Evolutionary conservation across 2,329 filamentous ascomycete species (phyloP).

Genomic region (Fusarium stilboides): DNA sequence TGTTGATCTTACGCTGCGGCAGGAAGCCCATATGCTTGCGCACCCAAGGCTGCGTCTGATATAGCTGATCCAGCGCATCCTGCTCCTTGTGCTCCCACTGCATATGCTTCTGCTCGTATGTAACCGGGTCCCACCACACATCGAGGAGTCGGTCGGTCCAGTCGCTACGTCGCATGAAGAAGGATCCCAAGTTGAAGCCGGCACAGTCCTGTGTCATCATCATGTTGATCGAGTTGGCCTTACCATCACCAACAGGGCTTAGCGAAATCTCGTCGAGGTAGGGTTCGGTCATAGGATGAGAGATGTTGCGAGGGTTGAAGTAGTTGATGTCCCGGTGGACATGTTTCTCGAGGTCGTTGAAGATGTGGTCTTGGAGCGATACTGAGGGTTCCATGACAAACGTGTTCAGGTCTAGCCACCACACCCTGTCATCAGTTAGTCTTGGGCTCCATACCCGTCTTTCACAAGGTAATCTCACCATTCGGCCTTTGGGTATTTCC

Average conservation of each 20-base stretch:
- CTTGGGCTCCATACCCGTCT: background rate
- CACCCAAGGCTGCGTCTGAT: constrained; percentile 92
- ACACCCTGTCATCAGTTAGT: constrained; percentile 83
- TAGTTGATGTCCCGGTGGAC: constrained; percentile 96
- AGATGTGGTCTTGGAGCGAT: constrained; percentile 91
- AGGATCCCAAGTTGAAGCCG: constrained; percentile 96
- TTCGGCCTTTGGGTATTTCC: constrained; percentile 95
- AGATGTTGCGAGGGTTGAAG: constrained; percentile 95
- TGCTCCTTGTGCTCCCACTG: constrained; percentile 99
- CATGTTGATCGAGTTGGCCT: constrained; percentile 85
- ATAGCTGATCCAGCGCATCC: constrained; percentile 93
- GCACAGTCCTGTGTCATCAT: constrained; percentile 93
- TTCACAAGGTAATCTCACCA: constrained; percentile 74
- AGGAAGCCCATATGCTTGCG: constrained; percentile 90
- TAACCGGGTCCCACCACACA: constrained; percentile 98
- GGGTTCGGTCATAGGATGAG: constrained; percentile 80
- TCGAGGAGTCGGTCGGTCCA: constrained; percentile 95
- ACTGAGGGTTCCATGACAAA: constrained; percentile 97
- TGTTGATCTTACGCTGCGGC: constrained; percentile 92
- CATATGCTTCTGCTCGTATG: constrained; percentile 99
- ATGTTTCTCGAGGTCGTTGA: constrained; percentile 80
- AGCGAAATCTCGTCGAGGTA: constrained; percentile 83
- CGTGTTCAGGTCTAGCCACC: constrained; percentile 98
- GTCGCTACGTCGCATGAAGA: constrained; percentile 86
- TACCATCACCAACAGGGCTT: constrained; percentile 83